These are phyloP conservation scores for Gaertneriomyces semiglobifer DNA, from an alignment of 192 early-diverging fungal species.

Conservation along the genomic window DNA sequence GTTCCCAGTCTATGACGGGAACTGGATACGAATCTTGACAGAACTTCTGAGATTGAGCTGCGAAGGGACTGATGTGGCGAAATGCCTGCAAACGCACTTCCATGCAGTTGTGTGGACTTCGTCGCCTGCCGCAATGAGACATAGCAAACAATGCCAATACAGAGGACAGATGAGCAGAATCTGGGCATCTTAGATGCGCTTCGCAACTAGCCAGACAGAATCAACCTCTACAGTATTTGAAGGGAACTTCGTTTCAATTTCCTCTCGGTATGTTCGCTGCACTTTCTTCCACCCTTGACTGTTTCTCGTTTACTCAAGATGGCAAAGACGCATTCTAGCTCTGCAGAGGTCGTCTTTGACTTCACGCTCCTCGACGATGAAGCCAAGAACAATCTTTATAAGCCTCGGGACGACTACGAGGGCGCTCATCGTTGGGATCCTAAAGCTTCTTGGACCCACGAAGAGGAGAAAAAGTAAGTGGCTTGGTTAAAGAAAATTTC, in stretches of 20 bases:
- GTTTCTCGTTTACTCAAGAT: neutral
- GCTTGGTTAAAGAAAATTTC: neutral
- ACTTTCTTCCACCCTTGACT: neutral
- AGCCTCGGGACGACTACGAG: conserved; percentile 5
- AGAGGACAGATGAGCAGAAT: too few species aligned
- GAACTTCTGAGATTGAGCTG: too few species aligned
- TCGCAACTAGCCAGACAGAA: too few species aligned
- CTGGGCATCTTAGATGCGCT: too few species aligned
- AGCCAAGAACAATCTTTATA: neutral
- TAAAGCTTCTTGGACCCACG: conserved; percentile 45
- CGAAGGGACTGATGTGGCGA: too few species aligned
- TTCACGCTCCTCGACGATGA: conserved; percentile 2
- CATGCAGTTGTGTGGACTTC: too few species aligned
- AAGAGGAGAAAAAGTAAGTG: conserved; percentile 40
- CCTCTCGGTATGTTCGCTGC: neutral
- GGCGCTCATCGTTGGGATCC: conserved; percentile 20
- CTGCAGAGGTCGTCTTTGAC: conserved; percentile 3
- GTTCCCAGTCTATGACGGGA: too few species aligned
- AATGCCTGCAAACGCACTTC: too few species aligned
- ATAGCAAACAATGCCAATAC: too few species aligned
- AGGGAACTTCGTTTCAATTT: neutral
- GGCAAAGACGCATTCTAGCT: neutral
- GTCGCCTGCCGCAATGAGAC: too few species aligned
- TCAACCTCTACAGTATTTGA: neutral
- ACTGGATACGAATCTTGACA: too few species aligned